Evolutionary conservation across 306 rosid species (phyloP).

Genomic region (Cajanus cajan): DNA sequence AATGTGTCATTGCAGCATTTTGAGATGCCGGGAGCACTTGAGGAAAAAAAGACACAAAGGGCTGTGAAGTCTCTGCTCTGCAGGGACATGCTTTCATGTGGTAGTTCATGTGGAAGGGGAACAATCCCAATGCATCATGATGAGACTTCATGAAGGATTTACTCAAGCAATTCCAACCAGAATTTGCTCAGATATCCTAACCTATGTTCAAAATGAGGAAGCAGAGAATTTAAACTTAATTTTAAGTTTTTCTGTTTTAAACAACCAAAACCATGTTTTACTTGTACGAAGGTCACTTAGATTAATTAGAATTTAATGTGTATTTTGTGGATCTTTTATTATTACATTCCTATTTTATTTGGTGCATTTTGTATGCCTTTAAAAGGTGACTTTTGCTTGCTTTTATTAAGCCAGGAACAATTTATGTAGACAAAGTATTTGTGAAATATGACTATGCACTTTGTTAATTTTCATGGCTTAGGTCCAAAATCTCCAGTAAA

Average conservation of each 20-base stretch:
- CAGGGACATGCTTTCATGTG: too few species aligned
- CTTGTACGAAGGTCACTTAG: neutral
- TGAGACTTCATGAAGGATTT: too few species aligned
- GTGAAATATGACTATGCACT: neutral
- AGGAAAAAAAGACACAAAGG: too few species aligned
- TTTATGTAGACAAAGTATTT: slow-evolving; percentile 6
- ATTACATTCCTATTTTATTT: neutral
- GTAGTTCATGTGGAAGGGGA: too few species aligned
- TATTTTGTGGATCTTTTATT: neutral
- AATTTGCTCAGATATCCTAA: too few species aligned
- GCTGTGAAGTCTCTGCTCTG: too few species aligned
- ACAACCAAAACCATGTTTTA: slow-evolving; percentile 9
- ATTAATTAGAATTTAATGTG: neutral
- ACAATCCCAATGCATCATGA: too few species aligned
- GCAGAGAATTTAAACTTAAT: too few species aligned
- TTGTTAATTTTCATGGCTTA: slow-evolving; percentile 1
- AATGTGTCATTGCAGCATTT: too few species aligned
- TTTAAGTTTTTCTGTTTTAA: neutral
- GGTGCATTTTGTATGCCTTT: neutral
- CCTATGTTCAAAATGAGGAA: too few species aligned
- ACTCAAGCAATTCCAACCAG: too few species aligned
- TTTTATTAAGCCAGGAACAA: neutral
- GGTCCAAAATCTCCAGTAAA: slow-evolving; percentile 23
- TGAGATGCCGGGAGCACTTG: too few species aligned
- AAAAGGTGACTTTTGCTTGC: neutral